Percentiles rank a stretch among this genome's conserved stretches.
Conservation (phyloP, 1,139 yeast species). For the Sugiyamaella sp. region DNA sequence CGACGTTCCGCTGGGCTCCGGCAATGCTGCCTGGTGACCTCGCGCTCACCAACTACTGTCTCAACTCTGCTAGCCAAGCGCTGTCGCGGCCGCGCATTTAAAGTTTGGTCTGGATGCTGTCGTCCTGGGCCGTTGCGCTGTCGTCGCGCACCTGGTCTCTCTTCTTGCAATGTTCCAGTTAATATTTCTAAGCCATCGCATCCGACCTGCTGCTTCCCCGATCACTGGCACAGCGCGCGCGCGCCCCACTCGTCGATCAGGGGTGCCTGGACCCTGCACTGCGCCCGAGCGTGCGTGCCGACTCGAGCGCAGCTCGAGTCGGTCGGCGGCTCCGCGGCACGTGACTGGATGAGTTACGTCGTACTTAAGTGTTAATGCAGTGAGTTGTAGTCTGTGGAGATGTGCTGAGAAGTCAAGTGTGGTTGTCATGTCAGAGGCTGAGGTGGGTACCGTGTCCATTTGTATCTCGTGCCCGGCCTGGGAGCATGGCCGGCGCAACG, state of each 20-base stretch:
- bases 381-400: not conserved
- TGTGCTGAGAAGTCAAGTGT: not conserved
- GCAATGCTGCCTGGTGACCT: too few relatives aligned
- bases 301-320: too few relatives aligned
- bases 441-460: not conserved
- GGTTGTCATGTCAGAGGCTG: not conserved
- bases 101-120: not conserved
- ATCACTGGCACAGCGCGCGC: not conserved
- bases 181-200: not conserved
- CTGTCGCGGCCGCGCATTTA: not conserved
- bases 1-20: too few relatives aligned
- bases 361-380: not conserved
- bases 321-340: too few relatives aligned
- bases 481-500: conserved; percentile 5
- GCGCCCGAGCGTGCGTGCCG: too few relatives aligned
- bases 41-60: not conserved
- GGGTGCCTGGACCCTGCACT: too few relatives aligned
- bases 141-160: not conserved
- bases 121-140: conserved; percentile 2
- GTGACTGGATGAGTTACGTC: not conserved
- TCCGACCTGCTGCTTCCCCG: too few relatives aligned
- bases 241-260: too few relatives aligned
- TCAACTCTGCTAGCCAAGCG: too few relatives aligned
- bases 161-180: too few relatives aligned
- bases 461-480: conserved; percentile 13